Base-by-base conservation (phyloP, 129 eudicot genomes). In the Arctium minus region DNA sequence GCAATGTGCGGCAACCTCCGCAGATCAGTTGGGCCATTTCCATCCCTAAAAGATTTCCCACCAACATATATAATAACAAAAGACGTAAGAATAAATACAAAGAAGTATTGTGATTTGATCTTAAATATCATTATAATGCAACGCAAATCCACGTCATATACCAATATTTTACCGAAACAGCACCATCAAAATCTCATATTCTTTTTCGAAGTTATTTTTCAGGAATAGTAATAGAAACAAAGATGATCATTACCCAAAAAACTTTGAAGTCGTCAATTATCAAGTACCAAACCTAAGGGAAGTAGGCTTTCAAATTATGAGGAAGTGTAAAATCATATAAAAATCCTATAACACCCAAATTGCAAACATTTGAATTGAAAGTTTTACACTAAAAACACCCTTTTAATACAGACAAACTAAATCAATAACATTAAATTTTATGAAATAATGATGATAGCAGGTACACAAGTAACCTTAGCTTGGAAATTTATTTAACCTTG, bases 21-120 rank as follows among this genome's bases (percentile, higher is more conserved):
- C 98, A 93, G 29, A 93, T 90, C 76, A 93, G 81, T 76, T 90
- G 97, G 70, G 96, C 89, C 96, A 93, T 93, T 82, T 93, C 98
- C 87, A 86, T 81, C 71, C 94, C 98, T 93, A 80, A 82, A 87
- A 44, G 62, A 35, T 75, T 79, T 80, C 64, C 32, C 44, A 67
- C 44, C 64, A 60, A 36, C 1, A 18, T 22, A 44, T 69, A 68
- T 67, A 18, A 69, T 69, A 29, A 67, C 5, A 67, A 15, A 39
- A 74, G 37, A 13, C 44, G 74, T 42, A 81, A 32, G 44, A 74
- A 74, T 68, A 37, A 60, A 60, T 60, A 60, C 9, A 60, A 60
- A 60, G 8, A 72, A 15, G 44, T 7, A 38, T 81, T 46, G 44
- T 10, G 15, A 36, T 65, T 56, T 42, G 38, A 67, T 75, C 36